Evolutionary conservation across 331 rosid species (phyloP), one percentile per base, ranked within the genome.

Genomic region (Pyrus hybrid): DNA sequence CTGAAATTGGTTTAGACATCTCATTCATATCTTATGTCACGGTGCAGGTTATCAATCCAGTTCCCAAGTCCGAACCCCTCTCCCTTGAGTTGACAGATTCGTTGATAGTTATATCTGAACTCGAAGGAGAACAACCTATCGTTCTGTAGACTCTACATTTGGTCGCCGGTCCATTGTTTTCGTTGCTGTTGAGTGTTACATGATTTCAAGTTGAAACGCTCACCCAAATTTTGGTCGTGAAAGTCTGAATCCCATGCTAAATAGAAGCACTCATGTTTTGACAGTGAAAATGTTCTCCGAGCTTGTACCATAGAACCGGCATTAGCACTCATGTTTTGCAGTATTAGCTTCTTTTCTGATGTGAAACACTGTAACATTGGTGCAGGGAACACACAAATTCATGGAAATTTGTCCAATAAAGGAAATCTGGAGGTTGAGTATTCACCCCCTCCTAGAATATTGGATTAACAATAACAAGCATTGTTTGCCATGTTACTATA

Each of bases 101-200:
- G 1, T 81, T 94, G 82, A 92, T 94, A 56, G 99, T 94, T 71
- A 90, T 94, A 81, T 94, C 97, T 45, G 97, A 94, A 83, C 87
- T 91, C 49, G 96, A 94, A 85, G 97, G 92, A 85, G 95, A 86
- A 78, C 93, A 89, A 32, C 97, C 96, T 14, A 77, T 88, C 25
- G 8, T 82, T 28, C 5, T 82, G 77, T 79, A 78, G 80, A 69
- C 47, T 14, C 23, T 21, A 63, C 41, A 68, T 11, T 43, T 54
- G 63, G 37, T 75, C 76, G 53, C 75, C 17, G 7, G 4, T 5
- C 26, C 64, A 6, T 53, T 70, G 20, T 32, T 41, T 23, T 33
- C 61, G 21, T 32, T 51, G 56, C 41, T 32, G 72, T 49, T 0
- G 9, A 53, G 75, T 20, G 45, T 25, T 64, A 30, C 29, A 14